Percentiles rank a stretch among this genome's conserved stretches.
phyloP scores from a whole-genome alignment of 352 stramenopile species.

The Globisporangium apiculatum region DNA sequence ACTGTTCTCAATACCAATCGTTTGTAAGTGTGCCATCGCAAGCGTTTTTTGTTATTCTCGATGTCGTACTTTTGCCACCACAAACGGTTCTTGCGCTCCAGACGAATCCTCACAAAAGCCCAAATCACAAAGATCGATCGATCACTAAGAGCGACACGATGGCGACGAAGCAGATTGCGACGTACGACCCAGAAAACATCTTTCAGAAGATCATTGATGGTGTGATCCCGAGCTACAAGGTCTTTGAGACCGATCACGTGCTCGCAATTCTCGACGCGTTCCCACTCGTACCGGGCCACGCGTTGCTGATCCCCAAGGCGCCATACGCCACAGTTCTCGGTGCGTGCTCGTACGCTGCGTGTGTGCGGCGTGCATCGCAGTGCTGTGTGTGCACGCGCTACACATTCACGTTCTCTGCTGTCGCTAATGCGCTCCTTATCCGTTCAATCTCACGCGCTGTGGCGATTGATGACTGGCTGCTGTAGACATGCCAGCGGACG shows the following conservation, averaged over 20 bases:
- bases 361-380: not conserved
- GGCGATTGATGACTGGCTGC: not conserved
- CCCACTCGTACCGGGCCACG: constrained; percentile 53
- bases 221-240: constrained; percentile 68
- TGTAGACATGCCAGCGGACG: constrained; percentile 59
- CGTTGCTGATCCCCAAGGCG: constrained; percentile 70
- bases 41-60: no score
- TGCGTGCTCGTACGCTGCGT: constrained; percentile 8
- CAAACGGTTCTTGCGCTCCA: no score
- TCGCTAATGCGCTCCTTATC: not conserved
- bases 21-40: no score
- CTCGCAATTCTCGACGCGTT: constrained; percentile 81
- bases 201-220: constrained; percentile 83
- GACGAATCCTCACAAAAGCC: no score
- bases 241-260: constrained; percentile 84
- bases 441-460: not conserved
- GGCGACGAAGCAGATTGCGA: not conserved
- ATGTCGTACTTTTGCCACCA: no score
- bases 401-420: not conserved
- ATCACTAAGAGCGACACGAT: not conserved
- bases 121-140: not conserved
- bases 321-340: constrained; percentile 61
- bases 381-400: not conserved
- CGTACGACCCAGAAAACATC: constrained; percentile 71
- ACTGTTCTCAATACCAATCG: no score